Conservation (phyloP, 1,284 basidiomycete species). For the Rhodotorula sp. region DNA sequence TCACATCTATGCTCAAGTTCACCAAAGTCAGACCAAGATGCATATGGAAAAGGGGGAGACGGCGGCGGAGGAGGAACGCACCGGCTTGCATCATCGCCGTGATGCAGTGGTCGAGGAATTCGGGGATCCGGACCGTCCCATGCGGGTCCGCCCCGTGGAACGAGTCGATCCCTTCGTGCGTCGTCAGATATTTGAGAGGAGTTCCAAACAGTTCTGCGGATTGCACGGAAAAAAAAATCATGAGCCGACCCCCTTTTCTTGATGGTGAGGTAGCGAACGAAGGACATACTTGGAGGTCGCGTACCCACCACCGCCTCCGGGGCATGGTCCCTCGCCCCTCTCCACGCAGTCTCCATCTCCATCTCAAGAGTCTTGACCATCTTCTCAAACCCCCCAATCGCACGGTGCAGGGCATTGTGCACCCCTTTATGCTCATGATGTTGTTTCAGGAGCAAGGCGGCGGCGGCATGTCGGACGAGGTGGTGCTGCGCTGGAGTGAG, state of each 20-base stretch:
- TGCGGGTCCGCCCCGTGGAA: conserved; percentile 26
- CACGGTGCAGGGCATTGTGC: conserved; percentile 4
- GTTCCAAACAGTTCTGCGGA: conserved; percentile 29
- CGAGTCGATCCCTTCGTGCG: conserved; percentile 24
- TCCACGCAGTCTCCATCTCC: background rate
- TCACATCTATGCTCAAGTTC: conserved; percentile 14
- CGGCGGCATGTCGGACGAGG: conserved; percentile 29
- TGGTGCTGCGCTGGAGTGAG: conserved; percentile 23
- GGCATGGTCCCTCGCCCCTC: background rate
- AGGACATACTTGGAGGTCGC: background rate
- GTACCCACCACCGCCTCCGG: background rate
- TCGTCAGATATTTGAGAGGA: conserved; percentile 3
- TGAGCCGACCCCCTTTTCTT: too few relatives aligned
- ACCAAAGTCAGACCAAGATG: background rate
- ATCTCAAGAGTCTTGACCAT: background rate
- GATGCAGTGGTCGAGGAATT: conserved; percentile 34
- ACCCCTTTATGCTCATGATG: conserved; percentile 3
- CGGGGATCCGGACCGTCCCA: conserved; percentile 23
- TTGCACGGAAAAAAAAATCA: too few relatives aligned
- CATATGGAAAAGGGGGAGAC: background rate
- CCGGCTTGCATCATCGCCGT: conserved; percentile 30
- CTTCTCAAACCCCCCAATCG: conserved; percentile 17
- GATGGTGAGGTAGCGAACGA: too few relatives aligned
- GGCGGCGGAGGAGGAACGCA: background rate
- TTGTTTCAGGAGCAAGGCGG: conserved; percentile 18